phyloP scores from a whole-genome alignment of 805 yeast genomes.

The Kazachstania kunashirensis region DNA sequence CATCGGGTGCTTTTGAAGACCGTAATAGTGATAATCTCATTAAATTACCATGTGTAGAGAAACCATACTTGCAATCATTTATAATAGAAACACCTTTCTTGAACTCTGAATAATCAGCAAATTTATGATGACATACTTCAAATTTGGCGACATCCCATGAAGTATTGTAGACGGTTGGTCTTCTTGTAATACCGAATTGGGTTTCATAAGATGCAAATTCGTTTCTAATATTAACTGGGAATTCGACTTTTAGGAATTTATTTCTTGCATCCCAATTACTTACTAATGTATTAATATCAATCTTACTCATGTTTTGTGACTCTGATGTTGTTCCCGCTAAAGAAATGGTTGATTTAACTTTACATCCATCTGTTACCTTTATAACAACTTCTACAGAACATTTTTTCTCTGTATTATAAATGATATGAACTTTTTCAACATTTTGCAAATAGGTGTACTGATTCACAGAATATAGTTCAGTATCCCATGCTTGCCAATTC shows the following conservation, averaged over 20 bases:
- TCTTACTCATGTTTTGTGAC: constrained; percentile 31
- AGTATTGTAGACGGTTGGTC: constrained; percentile 93
- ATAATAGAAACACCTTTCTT: constrained; percentile 79
- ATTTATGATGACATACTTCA: constrained; percentile 90
- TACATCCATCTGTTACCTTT: constrained; percentile 46
- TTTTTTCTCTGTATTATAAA: constrained; percentile 40
- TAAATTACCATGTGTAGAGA: constrained; percentile 83
- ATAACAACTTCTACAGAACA: constrained; percentile 56
- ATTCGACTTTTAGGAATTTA: constrained; percentile 87
- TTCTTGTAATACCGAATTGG: constrained; percentile 80
- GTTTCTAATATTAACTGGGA: constrained; percentile 73
- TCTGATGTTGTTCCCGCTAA: constrained; percentile 39
- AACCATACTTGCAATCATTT: constrained; percentile 86
- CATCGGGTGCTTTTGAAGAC: constrained; percentile 92
- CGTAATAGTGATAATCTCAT: constrained; percentile 81
- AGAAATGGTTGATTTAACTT: constrained; percentile 59
- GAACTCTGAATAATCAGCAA: constrained; percentile 82
- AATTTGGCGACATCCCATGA: constrained; percentile 95
- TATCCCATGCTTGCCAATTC: constrained; percentile 95
- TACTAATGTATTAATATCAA: constrained; percentile 51
- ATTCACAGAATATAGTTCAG: constrained; percentile 79
- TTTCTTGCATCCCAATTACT: constrained; percentile 77
- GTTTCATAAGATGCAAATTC: constrained; percentile 86
- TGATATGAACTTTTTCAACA: constrained; percentile 27
- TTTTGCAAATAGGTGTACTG: constrained; percentile 44